These are phyloP conservation scores for Eragrostis nindensis DNA, from an alignment of 176 grass and related monocot genomes.

Conservation along the genomic window DNA sequence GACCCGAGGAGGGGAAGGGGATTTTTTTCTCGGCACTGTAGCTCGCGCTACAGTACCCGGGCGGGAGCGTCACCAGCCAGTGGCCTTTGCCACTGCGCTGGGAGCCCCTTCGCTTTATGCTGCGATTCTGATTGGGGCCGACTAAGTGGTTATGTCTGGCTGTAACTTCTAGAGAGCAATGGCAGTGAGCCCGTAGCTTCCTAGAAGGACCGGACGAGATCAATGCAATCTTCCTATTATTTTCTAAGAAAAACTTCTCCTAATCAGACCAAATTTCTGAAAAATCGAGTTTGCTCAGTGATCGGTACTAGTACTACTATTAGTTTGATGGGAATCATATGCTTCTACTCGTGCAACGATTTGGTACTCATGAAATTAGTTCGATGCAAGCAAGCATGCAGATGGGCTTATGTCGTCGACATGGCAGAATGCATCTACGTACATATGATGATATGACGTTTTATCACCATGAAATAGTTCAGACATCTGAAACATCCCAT, in stretches of 20 bases:
- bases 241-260: not conserved
- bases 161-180: no score
- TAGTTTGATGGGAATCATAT: not conserved
- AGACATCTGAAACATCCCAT: constrained; percentile 25
- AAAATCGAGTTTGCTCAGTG: not conserved
- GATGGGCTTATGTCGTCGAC: constrained; percentile 10
- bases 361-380: constrained; percentile 37
- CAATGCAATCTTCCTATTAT: not conserved
- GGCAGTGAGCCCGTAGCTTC: no score
- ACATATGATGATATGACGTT: constrained; percentile 39
- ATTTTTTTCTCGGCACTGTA: no score
- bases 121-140: no score
- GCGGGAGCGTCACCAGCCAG: no score
- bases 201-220: no score
- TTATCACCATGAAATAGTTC: constrained; percentile 34
- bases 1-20: no score
- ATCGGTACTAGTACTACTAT: not conserved
- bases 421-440: constrained; percentile 31
- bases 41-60: no score
- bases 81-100: no score
- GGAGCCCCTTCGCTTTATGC: no score
- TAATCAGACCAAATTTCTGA: not conserved
- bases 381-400: not conserved
- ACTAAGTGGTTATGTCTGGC: no score
- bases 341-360: constrained; percentile 13